Base-by-base conservation (phyloP, 2,329 filamentous ascomycete species). In the Elsinoe arachidis region DNA sequence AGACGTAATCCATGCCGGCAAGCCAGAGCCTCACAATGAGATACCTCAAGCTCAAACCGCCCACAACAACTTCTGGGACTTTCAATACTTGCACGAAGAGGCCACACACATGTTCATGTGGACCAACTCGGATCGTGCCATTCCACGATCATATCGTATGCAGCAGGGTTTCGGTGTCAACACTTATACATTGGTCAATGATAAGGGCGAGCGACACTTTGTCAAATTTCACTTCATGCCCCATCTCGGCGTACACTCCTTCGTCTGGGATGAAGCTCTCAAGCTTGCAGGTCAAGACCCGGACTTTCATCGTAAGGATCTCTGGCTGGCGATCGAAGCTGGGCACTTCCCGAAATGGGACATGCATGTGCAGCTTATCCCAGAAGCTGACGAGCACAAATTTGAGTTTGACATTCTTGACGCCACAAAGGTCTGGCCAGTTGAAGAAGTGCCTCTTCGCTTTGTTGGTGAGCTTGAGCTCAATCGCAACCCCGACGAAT, bases 111-210 rank as follows among this genome's bases (percentile, higher is more conserved):
- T 89, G 85, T 86, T 81, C 63, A 82, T 88, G 77, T 91, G 87
- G 87, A 75, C 83, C 30, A 88, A 90, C 84, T 86, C 82, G 7
- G 88, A 90, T 67, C 79, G 86, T 26, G 77, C 78, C 0, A 89
- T 89, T 57, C 87, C 87, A 1, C 80, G 86, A 2, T 88, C 85
- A 0, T 90, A 79, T 71, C 83, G 88, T 21, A 90, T 90, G 86
- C 90, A 92, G 85, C 86, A 92, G 63, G 88, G 88, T 0, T 92
- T 91, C 58, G 87, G 88, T 56, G 88, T 92, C 63, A 90, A 92
- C 70, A 91, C 88, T 0, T 92, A 78, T 64, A 86, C 81, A 0
- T 76, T 90, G 1, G 75, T 77, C 60, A 90, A 90, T 60, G 79
- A 77, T 21, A 78, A 86, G 62, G 86, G 86, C 19, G 80, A 87